Conservation (phyloP, 345 rosid species). For the Eucalyptus tenuipes region DNA sequence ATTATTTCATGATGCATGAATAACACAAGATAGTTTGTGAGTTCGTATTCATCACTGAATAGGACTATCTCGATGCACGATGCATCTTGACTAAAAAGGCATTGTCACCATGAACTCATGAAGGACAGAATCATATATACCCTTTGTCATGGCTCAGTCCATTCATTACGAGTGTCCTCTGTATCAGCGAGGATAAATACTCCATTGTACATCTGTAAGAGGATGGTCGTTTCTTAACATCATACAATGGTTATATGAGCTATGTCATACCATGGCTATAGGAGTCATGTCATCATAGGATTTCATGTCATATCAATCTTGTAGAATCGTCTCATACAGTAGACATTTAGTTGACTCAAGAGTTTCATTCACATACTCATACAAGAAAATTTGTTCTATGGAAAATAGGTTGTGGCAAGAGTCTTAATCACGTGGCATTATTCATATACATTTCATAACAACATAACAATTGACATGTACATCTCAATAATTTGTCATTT, state of each 20-base stretch:
- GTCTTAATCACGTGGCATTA: too few relatives aligned
- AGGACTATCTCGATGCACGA: neutral
- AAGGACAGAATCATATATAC: too few relatives aligned
- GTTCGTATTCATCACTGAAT: neutral
- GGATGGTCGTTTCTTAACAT: neutral
- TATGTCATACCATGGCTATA: too few relatives aligned
- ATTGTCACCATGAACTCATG: neutral
- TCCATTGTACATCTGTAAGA: too few relatives aligned
- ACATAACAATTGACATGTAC: too few relatives aligned
- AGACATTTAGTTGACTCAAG: too few relatives aligned
- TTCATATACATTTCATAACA: too few relatives aligned
- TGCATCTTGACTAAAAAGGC: neutral
- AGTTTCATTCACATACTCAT: too few relatives aligned
- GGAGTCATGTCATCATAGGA: neutral
- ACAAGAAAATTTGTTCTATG: too few relatives aligned
- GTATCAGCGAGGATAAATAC: neutral
- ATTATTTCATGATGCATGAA: neutral
- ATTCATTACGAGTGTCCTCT: neutral
- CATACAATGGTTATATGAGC: neutral
- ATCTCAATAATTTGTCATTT: too few relatives aligned
- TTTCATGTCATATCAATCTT: neutral
- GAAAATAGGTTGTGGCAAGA: too few relatives aligned
- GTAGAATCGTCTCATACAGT: too few relatives aligned
- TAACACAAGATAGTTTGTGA: neutral
- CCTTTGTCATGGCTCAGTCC: neutral